Conservation (phyloP, 441 rosid species). For the Omphalea diandra region DNA sequence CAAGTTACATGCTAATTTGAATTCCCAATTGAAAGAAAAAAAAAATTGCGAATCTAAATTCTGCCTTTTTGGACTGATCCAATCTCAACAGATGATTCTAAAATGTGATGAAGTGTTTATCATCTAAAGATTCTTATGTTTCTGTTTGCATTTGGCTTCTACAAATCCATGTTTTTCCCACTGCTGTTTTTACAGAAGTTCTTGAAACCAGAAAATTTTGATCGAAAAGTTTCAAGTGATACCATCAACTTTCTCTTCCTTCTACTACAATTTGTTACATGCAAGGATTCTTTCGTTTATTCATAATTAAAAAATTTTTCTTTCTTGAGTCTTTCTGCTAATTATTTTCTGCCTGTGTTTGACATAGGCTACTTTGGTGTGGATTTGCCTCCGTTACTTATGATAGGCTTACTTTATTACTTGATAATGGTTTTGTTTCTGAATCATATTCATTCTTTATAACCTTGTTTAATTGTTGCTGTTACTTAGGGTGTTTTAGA, state of each 20-base stretch:
- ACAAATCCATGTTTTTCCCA: neutral
- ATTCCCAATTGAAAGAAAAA: too few species aligned
- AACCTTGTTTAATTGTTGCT: neutral
- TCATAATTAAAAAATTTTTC: neutral
- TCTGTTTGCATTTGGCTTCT: too few species aligned
- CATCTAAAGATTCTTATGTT: neutral
- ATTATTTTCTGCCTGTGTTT: neutral
- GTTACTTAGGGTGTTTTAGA: conserved; percentile 73
- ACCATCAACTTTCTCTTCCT: neutral
- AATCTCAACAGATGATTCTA: neutral
- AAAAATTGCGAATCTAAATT: too few species aligned
- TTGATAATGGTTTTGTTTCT: neutral
- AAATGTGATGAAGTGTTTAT: neutral
- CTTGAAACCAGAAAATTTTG: neutral
- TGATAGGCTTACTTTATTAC: neutral
- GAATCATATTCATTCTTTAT: neutral
- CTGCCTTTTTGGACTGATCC: neutral
- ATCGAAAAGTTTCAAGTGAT: neutral
- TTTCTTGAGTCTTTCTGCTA: neutral
- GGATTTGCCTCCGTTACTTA: neutral
- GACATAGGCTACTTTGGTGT: neutral
- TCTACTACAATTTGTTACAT: neutral
- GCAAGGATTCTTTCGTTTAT: neutral
- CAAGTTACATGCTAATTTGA: neutral
- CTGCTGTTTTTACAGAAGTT: neutral